Conservation (phyloP, 306 rosid genomes). For the Malus sylvestris region DNA sequence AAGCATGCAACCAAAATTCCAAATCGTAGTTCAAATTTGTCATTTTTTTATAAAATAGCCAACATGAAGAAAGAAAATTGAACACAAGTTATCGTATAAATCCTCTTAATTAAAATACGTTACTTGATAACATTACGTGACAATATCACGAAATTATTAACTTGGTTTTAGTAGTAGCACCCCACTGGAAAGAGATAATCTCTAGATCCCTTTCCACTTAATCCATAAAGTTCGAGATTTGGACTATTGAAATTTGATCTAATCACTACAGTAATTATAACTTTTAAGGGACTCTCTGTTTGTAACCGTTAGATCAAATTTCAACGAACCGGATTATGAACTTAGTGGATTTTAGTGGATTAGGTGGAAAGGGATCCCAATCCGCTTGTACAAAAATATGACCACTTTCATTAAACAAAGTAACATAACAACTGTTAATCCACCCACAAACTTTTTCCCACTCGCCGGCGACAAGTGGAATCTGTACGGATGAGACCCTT, state of each 20-base stretch:
- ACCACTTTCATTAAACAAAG: not conserved
- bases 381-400: not conserved
- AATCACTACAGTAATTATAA: accelerated
- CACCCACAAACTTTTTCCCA: not conserved
- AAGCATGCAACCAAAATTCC: not conserved
- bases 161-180: no score
- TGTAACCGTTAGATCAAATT: no score
- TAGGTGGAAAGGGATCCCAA: no score
- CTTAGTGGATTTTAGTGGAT: no score
- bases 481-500: conserved; percentile 18
- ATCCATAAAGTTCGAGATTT: accelerated
- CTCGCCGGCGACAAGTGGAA: not conserved
- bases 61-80: no score
- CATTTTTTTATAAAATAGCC: no score
- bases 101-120: no score
- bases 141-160: no score
- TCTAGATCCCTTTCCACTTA: no score
- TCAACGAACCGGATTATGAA: accelerated
- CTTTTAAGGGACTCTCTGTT: accelerated
- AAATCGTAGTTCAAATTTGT: not conserved
- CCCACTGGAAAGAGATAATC: no score
- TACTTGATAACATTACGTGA: not conserved
- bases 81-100: not conserved
- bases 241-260: accelerated
- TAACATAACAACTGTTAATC: not conserved